Conservation (phyloP, 2,329 filamentous ascomycete genomes). For the Colletotrichum incanum region DNA sequence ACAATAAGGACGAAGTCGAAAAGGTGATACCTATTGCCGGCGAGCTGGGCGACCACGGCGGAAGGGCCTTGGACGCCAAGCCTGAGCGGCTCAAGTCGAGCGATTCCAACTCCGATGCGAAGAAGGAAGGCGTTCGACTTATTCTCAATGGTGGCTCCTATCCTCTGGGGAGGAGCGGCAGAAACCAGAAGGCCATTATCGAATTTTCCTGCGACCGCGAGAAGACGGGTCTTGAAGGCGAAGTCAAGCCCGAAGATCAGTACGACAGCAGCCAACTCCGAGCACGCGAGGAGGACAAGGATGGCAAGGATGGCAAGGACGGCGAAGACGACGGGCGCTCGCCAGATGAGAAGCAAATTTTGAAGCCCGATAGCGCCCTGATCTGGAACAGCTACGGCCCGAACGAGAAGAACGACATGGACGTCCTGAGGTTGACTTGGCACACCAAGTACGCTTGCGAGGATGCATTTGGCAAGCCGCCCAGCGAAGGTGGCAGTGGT, state of each 20-base stretch:
- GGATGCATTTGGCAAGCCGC: conserved; percentile 55
- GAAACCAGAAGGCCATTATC: conserved; percentile 82
- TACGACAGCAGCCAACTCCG: conserved; percentile 57
- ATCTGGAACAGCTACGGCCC: conserved; percentile 82
- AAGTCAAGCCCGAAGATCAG: conserved; percentile 71
- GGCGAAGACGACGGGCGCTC: conserved; percentile 55
- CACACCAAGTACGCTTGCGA: conserved; percentile 90
- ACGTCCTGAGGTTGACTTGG: conserved; percentile 85
- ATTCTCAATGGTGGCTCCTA: conserved; percentile 75
- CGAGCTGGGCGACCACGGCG: conserved; percentile 72
- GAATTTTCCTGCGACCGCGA: conserved; percentile 87
- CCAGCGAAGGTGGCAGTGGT: conserved; percentile 58
- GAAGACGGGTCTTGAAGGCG: conserved; percentile 81
- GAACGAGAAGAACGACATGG: conserved; percentile 69
- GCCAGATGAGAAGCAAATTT: conserved; percentile 64
- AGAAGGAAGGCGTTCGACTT: conserved; percentile 80
- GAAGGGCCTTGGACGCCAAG: conserved; percentile 74
- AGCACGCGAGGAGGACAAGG: conserved; percentile 50
- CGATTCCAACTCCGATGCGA: conserved; percentile 74
- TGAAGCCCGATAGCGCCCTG: conserved; percentile 74
- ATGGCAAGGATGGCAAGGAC: conserved; percentile 54
- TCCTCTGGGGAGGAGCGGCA: conserved; percentile 67
- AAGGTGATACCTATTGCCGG: conserved; percentile 83
- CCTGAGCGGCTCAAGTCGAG: conserved; percentile 77
- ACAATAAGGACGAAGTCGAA: conserved; percentile 64